phyloP scores from a whole-genome alignment of 148 eudicot species.

The Suaeda aralocaspica region DNA sequence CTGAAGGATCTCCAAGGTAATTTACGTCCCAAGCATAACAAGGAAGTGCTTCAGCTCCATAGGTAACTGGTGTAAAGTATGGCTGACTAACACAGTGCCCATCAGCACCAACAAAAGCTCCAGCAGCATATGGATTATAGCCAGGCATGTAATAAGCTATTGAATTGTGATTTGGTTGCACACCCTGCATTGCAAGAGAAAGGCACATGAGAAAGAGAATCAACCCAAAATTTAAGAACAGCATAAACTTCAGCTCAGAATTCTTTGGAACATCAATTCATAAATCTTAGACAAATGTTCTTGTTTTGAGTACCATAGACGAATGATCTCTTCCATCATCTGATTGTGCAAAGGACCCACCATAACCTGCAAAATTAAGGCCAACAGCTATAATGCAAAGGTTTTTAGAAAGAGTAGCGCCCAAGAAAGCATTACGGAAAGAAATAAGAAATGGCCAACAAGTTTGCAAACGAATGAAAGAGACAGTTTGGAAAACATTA shows the following conservation, averaged over 20 bases:
- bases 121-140: slow-evolving; percentile 54
- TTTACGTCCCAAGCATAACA: slow-evolving; percentile 53
- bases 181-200: slow-evolving; percentile 37
- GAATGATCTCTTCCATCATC: slow-evolving; percentile 25
- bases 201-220: slow-evolving; percentile 13
- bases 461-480: too few species aligned
- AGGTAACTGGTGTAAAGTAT: slow-evolving; percentile 43
- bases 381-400: neutral
- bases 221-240: neutral
- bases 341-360: slow-evolving; percentile 22
- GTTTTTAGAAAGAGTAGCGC: neutral
- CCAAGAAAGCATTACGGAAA: too few species aligned
- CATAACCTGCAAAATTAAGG: slow-evolving; percentile 22
- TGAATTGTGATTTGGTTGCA: slow-evolving; percentile 49
- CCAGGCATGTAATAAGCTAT: slow-evolving; percentile 59
- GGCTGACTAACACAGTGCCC: slow-evolving; percentile 49
- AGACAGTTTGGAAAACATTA: too few species aligned
- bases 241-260: neutral
- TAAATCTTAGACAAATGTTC: neutral
- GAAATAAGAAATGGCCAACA: too few species aligned
- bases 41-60: slow-evolving; percentile 57
- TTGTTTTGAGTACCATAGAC: slow-evolving; percentile 19
- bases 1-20: slow-evolving; percentile 32
- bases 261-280: neutral
- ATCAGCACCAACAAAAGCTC: slow-evolving; percentile 45